Evolutionary conservation across 495 filamentous ascomycete species (phyloP), one percentile per base, ranked within the genome.

Genomic region (Penicillium antarcticum): DNA sequence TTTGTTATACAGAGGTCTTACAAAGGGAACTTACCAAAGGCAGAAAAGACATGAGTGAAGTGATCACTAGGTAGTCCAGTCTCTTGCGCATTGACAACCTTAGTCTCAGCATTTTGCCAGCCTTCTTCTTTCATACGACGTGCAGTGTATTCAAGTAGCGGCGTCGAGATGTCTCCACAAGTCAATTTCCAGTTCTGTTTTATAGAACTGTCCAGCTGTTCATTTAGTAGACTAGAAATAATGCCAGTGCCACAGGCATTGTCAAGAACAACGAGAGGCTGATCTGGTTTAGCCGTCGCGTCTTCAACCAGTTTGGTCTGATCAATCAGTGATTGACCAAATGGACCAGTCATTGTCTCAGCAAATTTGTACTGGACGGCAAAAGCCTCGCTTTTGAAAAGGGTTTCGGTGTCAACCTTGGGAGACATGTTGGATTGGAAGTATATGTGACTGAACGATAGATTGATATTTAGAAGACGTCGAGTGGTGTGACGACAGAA

Each of bases 181-280:
- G 64, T 69, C 41, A 76, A 40, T 7, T 61, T 51, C 58, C 62
- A 60, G 5, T 48, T 56, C 2, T 45, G 35, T 33, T 66, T 64
- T n/a, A 41, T 42, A 8, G 53, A 10, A 3, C 50, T 45, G 21
- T 60, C 55, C 8, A 76, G 35, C 8, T 56, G 49, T 2, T 42
- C 24, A 14, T 72, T 48, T 7, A 75, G 59, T 4, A 55, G 44
- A 16, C 57, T 61, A 7, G 69, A 65, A 14, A 74, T 54, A 34
- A 76, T 58, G 0, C 71, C 72, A 21, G 71, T 69, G n/a, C 73
- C 72, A 40, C 71, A 76, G 4, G 68, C 72, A 49, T 70, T 68
- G 34, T 76, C 73, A 14, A 76, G 48, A 13, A 75, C 57, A 10
- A 66, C 52, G 1, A 68, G 53, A n/a, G 60, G 51, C 10, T 52